These are phyloP conservation scores for Lomentospora prolificans DNA, from an alignment of 2,329 filamentous ascomycete species.

Conservation along the genomic window DNA sequence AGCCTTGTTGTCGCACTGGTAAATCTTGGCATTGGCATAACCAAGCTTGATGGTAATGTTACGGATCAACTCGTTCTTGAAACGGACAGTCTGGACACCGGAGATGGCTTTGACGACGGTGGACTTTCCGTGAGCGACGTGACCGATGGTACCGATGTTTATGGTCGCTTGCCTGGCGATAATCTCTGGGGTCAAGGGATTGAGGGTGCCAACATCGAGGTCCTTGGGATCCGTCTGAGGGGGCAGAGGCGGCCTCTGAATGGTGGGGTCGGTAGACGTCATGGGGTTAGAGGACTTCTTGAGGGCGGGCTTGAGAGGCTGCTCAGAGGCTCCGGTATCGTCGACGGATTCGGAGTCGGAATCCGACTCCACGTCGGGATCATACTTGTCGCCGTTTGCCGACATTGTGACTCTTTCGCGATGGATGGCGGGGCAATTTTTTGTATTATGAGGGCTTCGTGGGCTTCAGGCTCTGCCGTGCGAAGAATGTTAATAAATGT, in stretches of 20 bases:
- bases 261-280: constrained; percentile 43
- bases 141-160: constrained; percentile 97
- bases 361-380: constrained; percentile 63
- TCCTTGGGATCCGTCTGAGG: constrained; percentile 89
- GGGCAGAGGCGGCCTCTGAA: constrained; percentile 48
- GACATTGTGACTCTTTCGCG: constrained; percentile 31
- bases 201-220: constrained; percentile 71
- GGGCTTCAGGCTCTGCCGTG: constrained; percentile 5
- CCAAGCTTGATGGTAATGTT: constrained; percentile 99
- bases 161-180: constrained; percentile 97
- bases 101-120: constrained; percentile 99
- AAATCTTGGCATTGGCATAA: constrained; percentile 98
- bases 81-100: constrained; percentile 95
- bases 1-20: constrained; percentile 88
- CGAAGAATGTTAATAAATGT: not conserved
- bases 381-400: constrained; percentile 56
- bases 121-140: constrained; percentile 97
- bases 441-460: constrained; percentile 9
- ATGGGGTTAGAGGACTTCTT: constrained; percentile 52
- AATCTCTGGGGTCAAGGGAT: constrained; percentile 86
- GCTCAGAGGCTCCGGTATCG: constrained; percentile 50
- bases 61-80: constrained; percentile 98
- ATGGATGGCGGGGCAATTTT: constrained; percentile 18
- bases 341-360: constrained; percentile 52
- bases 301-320: constrained; percentile 72